Evolutionary conservation across 208 protist species (phyloP).

Genomic region (Crithidia thermophila): DNA sequence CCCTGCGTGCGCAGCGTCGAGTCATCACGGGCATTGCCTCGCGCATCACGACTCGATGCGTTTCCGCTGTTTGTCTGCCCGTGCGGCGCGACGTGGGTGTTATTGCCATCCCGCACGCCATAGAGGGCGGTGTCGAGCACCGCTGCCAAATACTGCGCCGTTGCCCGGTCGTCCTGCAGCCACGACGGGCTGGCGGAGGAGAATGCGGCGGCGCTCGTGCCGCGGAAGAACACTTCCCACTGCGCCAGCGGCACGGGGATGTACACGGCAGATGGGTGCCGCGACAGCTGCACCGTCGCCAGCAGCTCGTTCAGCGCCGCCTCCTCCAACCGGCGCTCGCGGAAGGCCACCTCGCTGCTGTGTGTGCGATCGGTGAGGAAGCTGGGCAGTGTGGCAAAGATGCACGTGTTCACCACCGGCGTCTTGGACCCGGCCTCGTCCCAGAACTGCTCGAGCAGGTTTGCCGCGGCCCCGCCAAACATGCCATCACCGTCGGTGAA

Average conservation of each 20-base stretch:
- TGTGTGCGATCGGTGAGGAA: slow-evolving; percentile 22
- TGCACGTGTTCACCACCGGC: slow-evolving; percentile 45
- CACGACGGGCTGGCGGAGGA: slow-evolving; percentile 26
- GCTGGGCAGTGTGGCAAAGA: slow-evolving; percentile 57
- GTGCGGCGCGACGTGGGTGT: neutral
- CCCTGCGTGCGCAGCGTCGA: slow-evolving; percentile 16
- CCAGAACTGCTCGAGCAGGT: slow-evolving; percentile 69
- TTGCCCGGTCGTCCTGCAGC: slow-evolving; percentile 73
- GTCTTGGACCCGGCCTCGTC: slow-evolving; percentile 70
- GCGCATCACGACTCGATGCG: neutral
- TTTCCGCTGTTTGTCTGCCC: too few relatives aligned
- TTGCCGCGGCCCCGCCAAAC: slow-evolving; percentile 73
- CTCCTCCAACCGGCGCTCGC: slow-evolving; percentile 61
- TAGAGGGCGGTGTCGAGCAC: slow-evolving; percentile 74
- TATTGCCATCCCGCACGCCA: slow-evolving; percentile 61
- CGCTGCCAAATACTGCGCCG: slow-evolving; percentile 77
- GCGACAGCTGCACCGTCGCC: slow-evolving; percentile 59
- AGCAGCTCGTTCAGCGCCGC: slow-evolving; percentile 71
- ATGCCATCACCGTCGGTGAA: slow-evolving; percentile 79
- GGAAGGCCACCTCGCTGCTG: slow-evolving; percentile 44
- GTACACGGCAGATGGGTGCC: slow-evolving; percentile 56
- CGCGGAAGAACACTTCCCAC: slow-evolving; percentile 62
- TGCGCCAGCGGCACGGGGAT: slow-evolving; percentile 60
- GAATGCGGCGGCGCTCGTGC: neutral
- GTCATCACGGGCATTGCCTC: neutral